Conservation (phyloP, 106 monocot species). For the Apostasia shenzhenica region DNA sequence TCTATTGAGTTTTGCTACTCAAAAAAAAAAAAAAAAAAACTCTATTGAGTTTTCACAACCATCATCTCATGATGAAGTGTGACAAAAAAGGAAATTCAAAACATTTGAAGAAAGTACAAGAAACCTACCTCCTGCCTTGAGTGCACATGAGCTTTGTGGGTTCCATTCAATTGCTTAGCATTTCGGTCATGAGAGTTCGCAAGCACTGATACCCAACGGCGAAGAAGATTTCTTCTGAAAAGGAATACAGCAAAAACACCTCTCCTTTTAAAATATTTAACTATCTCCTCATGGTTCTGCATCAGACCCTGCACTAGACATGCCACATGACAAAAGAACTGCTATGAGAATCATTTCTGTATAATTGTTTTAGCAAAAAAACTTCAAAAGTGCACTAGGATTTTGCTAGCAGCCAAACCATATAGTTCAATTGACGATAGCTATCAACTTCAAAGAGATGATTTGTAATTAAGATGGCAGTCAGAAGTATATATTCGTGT, state of each 20-base stretch:
- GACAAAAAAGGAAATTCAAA: no score
- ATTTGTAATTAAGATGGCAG: no score
- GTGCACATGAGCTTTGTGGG: conserved; percentile 87
- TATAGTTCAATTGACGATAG: no score
- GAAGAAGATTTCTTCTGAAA: conserved; percentile 77
- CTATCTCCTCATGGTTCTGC: conserved; percentile 46
- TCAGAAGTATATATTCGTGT: no score
- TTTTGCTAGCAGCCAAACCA: no score
- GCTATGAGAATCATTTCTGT: no score
- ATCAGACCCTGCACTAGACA: conserved; percentile 46
- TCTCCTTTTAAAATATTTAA: conserved; percentile 55
- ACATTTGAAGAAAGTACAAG: neutral
- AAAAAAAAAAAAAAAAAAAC: no score
- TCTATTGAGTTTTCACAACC: no score
- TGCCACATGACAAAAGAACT: neutral
- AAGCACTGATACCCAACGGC: conserved; percentile 54
- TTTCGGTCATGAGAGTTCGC: conserved; percentile 64
- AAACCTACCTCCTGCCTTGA: conserved; percentile 50
- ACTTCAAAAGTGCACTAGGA: no score
- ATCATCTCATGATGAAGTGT: no score
- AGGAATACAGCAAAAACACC: conserved; percentile 63
- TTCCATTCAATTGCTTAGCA: conserved; percentile 67
- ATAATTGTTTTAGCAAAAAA: no score
- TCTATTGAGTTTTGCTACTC: neutral
- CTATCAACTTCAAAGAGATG: no score